Evolutionary conservation across 2,329 filamentous ascomycete genomes (phyloP).

Genomic region (Thielaviopsis euricoi): DNA sequence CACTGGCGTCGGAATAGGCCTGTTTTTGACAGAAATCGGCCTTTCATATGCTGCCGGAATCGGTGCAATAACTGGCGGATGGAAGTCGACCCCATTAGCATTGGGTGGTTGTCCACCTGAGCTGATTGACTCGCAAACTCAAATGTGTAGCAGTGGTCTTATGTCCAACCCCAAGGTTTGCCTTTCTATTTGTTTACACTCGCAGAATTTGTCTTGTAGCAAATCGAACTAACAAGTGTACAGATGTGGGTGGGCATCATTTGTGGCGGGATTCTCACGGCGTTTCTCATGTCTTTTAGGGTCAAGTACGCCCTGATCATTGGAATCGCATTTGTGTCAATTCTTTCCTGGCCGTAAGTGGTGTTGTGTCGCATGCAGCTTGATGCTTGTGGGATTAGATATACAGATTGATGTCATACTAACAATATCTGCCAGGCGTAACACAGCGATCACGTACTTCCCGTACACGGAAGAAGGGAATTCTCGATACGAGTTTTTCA

Average conservation of each 20-base stretch:
- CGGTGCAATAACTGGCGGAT: conserved; percentile 59
- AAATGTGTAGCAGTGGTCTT: conserved; percentile 40
- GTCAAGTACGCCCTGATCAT: conserved; percentile 61
- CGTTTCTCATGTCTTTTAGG: conserved; percentile 64
- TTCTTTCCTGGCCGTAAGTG: conserved; percentile 57
- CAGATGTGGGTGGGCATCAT: conserved; percentile 76
- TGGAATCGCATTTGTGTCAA: conserved; percentile 54
- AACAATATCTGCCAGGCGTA: conserved; percentile 27
- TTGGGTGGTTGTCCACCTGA: conserved; percentile 56
- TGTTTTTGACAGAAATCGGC: conserved; percentile 47
- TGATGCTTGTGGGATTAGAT: background rate
- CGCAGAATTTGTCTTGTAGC: background rate
- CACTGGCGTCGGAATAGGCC: conserved; percentile 47
- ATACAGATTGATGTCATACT: background rate
- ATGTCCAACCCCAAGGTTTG: conserved; percentile 60
- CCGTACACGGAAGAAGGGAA: conserved; percentile 49
- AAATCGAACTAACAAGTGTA: background rate
- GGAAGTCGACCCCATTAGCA: conserved; percentile 49
- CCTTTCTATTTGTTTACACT: conserved; percentile 5
- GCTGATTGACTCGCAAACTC: conserved; percentile 28
- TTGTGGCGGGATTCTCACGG: conserved; percentile 61
- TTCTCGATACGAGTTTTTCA: conserved; percentile 54
- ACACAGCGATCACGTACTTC: conserved; percentile 57
- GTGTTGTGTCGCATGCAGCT: no score
- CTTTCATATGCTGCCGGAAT: conserved; percentile 70